phyloP scores from a whole-genome alignment of 75 land plant species.

The Ceratopteris richardii region DNA sequence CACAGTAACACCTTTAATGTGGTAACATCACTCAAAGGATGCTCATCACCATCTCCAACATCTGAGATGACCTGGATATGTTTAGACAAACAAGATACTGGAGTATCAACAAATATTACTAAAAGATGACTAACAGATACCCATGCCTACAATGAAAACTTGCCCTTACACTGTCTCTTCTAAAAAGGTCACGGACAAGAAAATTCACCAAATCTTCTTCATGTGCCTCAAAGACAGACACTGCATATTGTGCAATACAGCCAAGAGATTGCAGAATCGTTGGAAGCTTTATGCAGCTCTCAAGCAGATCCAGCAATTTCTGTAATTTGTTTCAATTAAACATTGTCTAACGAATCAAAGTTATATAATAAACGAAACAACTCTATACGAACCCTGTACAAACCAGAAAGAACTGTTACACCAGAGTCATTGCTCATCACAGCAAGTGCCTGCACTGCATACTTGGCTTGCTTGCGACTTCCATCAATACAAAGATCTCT shows the following conservation, averaged over 20 bases:
- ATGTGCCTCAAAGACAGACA: constrained; percentile 31
- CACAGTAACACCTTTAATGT: no score
- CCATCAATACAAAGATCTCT: constrained; percentile 90
- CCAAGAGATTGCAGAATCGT: constrained; percentile 72
- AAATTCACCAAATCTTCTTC: constrained; percentile 34
- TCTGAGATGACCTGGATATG: no score
- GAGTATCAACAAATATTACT: no score
- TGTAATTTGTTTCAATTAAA: not conserved
- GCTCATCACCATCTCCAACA: no score
- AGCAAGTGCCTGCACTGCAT: constrained; percentile 91
- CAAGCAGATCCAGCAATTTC: constrained; percentile 5
- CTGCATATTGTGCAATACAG: constrained; percentile 41
- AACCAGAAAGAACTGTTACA: constrained; percentile 74
- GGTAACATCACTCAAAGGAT: no score
- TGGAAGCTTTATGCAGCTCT: constrained; percentile 24
- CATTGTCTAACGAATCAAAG: not conserved
- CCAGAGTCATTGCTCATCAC: constrained; percentile 88
- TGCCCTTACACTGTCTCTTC: constrained; percentile 23
- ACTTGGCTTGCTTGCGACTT: constrained; percentile 85
- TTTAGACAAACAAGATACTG: no score
- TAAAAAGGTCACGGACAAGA: constrained; percentile 35
- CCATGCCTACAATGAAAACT: no score
- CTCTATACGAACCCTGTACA: constrained; percentile 59
- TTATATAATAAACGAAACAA: not conserved
- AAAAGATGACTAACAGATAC: no score